Percentiles rank a stretch among this genome's conserved stretches.
Conservation (phyloP, 345 rosid genomes). For the Pelargonium nanum region DNA sequence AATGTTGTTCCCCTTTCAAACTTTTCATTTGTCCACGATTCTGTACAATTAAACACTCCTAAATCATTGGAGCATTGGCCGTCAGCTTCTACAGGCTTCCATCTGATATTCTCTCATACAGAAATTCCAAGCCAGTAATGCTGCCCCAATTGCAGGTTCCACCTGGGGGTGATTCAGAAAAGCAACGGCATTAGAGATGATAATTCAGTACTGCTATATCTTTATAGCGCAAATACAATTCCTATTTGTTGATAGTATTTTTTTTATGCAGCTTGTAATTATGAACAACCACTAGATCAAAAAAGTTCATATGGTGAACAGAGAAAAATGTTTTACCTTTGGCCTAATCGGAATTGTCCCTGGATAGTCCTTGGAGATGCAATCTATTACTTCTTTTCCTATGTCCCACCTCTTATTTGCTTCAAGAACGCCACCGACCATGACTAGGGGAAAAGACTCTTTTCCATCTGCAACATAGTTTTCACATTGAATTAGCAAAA, state of each 20-base stretch:
- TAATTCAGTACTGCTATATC: no score
- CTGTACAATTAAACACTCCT: not conserved
- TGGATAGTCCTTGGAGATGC: conserved; percentile 40
- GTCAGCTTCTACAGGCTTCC: not conserved
- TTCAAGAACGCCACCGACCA: conserved; percentile 78
- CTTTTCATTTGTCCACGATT: not conserved
- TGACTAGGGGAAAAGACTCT: conserved; percentile 51
- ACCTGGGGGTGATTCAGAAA: conserved; percentile 24
- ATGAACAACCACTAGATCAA: not conserved
- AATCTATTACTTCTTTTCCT: conserved; percentile 49
- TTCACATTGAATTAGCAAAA: not conserved
- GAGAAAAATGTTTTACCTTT: conserved; percentile 32
- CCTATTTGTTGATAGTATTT: no score
- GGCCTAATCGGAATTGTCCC: conserved; percentile 49
- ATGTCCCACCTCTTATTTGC: conserved; percentile 63
- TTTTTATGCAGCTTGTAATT: no score
- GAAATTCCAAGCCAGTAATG: conserved; percentile 45
- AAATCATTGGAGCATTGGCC: not conserved
- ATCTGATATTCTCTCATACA: conserved; percentile 19
- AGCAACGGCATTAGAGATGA: not conserved
- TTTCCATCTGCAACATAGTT: conserved; percentile 41
- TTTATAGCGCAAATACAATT: no score
- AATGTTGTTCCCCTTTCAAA: no score
- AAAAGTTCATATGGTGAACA: no score
- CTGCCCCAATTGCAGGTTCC: conserved; percentile 73